Evolutionary conservation across 2,329 filamentous ascomycete genomes (phyloP), one percentile per base, ranked within the genome.

Genomic region (Hortaea werneckii): DNA sequence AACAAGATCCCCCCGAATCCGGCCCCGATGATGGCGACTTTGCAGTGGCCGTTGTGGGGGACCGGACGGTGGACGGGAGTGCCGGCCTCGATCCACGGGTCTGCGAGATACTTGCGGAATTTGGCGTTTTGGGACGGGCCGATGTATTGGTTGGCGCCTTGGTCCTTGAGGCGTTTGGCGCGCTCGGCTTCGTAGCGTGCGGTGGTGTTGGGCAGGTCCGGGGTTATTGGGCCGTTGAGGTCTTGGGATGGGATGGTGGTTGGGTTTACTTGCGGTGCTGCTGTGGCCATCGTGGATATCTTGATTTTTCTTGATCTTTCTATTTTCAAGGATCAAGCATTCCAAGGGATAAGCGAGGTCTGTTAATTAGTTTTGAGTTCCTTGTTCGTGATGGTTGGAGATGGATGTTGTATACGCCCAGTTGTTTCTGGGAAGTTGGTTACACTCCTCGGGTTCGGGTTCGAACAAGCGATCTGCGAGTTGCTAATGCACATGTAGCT

Each of bases 1-100:
- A 64, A 65, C 5, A 70, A 54, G 26, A 72, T 63, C 5, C 69
- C 71, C 7, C 65, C 67, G 51, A 64, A 70, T 1, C 71, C 72
- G 6, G 65, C 69, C 8, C 72, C 70, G 8, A 71, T 20, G 40
- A 46, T 46, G 41, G 51, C 13, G 37, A 54, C 29, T 38, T 51
- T 58, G 46, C 43, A 37, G 30, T 49, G 52, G 1, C 50, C 53
- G 28, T 50, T 48, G 44, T 54, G 45, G 2, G 28, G 40, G 9
- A 56, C 40, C 2, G 52, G 47, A 10, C 48, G 45, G 27, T 50
- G 44, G 6, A 57, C 39, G 9, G 54, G 47, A 4, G 51, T 53
- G 7, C 47, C 51, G 10, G 37, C 11, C 34, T 54, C 52, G 11
- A 58, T 45, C 55, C 55, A 63, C 7, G 59, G 61, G 50, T 63